phyloP scores from a whole-genome alignment of 257 asterid genomes.

The Echites panduratus region DNA sequence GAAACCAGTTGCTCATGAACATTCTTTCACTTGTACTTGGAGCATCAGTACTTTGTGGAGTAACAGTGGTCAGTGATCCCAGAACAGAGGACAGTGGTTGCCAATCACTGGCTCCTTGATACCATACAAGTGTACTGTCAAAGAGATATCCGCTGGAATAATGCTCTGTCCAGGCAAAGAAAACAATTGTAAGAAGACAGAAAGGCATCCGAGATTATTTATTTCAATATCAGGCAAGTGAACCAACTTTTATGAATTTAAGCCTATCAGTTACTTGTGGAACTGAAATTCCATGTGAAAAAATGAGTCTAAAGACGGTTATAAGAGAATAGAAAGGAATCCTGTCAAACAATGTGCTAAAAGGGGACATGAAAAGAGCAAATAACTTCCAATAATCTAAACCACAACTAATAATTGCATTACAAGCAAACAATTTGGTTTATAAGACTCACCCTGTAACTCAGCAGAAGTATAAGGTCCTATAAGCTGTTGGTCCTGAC shows the following conservation, averaged over 20 bases:
- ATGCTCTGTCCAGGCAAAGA: constrained; percentile 64
- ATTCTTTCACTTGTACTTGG: constrained; percentile 38
- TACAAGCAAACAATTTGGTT: constrained; percentile 1
- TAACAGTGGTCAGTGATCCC: constrained; percentile 35
- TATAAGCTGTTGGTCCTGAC: constrained; percentile 56
- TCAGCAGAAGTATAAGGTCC: constrained; percentile 84
- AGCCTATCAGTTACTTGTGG: constrained; percentile 28
- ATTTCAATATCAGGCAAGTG: constrained; percentile 33
- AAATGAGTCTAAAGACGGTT: constrained; percentile 15
- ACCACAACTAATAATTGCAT: constrained; percentile 1
- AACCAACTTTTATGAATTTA: constrained; percentile 26
- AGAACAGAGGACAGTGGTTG: constrained; percentile 59
- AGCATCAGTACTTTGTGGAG: constrained; percentile 27
- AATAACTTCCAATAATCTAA: constrained; percentile 2
- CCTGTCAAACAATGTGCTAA: constrained; percentile 19
- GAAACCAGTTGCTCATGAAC: constrained; percentile 8
- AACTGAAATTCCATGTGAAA: constrained; percentile 23
- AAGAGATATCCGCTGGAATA: constrained; percentile 67
- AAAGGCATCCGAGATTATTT: not conserved
- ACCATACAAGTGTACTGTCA: constrained; percentile 70
- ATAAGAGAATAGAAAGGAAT: constrained; percentile 21
- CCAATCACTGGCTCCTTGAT: constrained; percentile 82
- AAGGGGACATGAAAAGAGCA: constrained; percentile 16
- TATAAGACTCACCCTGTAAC: constrained; percentile 56
- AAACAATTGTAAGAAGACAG: constrained; percentile 36